Percentiles rank a stretch among this genome's conserved stretches.
Conservation (phyloP, 2,329 filamentous ascomycete species). For the Zymoseptoria tritici region DNA sequence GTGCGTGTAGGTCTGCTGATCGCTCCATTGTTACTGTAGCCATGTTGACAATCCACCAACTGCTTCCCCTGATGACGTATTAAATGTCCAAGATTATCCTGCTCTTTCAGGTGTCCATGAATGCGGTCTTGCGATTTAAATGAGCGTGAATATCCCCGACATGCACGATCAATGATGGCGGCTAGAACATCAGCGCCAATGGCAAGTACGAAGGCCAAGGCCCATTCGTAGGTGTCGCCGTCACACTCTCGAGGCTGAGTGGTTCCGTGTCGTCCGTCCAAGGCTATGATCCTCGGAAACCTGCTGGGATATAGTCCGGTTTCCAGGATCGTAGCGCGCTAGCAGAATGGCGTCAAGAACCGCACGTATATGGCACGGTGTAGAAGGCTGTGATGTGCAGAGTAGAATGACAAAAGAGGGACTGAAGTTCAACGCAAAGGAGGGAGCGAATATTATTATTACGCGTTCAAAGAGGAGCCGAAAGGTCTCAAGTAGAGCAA, state of each 20-base stretch:
- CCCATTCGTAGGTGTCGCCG: background rate
- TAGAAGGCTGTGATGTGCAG: background rate
- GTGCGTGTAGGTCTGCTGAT: slow-evolving; percentile 9
- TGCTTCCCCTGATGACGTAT: background rate
- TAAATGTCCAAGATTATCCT: background rate
- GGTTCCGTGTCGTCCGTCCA: background rate
- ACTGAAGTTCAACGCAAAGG: background rate
- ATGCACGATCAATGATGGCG: background rate
- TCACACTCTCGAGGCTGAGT: background rate
- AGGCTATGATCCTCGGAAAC: background rate
- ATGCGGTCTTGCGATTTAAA: background rate
- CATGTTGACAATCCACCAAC: slow-evolving; percentile 8
- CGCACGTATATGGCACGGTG: background rate
- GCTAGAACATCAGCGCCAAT: background rate
- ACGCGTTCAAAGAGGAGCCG: background rate
- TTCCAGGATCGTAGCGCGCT: background rate
- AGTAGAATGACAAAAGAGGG: background rate
- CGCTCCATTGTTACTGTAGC: slow-evolving; percentile 17
- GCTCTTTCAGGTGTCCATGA: background rate
- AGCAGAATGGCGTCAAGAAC: background rate
- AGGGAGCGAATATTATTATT: background rate
- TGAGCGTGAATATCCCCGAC: background rate
- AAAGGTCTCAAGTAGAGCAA: background rate
- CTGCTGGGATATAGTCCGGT: background rate
- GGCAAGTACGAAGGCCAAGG: background rate